Percentiles rank a stretch among this genome's conserved stretches.
Evolutionary conservation across 352 stramenopile species (phyloP).

Genomic region (Phytophthora constricta): DNA sequence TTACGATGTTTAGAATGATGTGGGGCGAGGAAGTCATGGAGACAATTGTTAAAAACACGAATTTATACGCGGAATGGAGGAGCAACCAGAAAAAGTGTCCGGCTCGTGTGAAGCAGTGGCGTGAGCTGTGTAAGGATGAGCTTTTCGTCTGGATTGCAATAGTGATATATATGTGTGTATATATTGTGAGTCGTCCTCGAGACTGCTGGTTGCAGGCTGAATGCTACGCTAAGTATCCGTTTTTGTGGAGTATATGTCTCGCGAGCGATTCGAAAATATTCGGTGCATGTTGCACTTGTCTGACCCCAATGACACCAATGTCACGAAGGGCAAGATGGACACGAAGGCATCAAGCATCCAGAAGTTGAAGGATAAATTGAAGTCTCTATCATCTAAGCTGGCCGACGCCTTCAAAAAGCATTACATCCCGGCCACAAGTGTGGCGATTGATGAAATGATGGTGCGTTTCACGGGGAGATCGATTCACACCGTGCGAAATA

Average conservation of each 20-base stretch:
- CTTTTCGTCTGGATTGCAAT: background rate
- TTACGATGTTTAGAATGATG: constrained; percentile 2
- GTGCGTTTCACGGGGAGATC: background rate
- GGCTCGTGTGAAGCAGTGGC: no score
- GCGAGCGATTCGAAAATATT: no score
- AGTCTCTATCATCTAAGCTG: background rate
- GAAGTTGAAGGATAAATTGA: background rate
- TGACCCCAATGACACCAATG: no score
- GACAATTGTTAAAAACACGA: background rate
- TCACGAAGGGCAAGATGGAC: no score
- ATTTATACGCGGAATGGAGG: background rate
- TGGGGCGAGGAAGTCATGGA: background rate
- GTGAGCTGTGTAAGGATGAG: no score
- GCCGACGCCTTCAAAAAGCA: background rate
- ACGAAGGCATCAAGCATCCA: background rate
- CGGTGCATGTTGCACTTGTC: no score
- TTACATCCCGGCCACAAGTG: background rate
- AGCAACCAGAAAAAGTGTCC: no score
- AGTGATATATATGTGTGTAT: no score
- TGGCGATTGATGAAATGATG: background rate
- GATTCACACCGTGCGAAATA: background rate
- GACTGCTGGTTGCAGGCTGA: no score
- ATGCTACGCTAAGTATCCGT: no score
- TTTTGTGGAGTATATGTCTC: no score
- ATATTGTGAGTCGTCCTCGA: no score